Percentiles rank a stretch among this genome's conserved stretches.
These are phyloP conservation scores for Teunomyces barrocoloradensis DNA, from an alignment of 805 yeast genomes.

Conservation along the genomic window DNA sequence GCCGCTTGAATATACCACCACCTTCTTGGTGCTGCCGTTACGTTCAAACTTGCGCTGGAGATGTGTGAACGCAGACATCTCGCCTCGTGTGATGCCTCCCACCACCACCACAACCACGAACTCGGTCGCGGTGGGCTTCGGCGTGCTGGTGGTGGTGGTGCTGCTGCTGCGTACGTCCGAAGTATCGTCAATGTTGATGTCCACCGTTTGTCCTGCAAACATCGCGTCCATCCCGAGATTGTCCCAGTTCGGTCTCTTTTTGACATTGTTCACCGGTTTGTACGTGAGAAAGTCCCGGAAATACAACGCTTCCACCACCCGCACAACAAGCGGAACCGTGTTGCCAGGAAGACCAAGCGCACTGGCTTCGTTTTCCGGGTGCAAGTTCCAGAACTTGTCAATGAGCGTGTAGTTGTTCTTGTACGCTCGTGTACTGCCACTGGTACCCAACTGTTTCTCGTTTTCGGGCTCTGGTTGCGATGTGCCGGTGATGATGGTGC, in stretches of 20 bases:
- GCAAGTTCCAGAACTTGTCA: conserved; percentile 45
- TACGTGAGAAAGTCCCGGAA: conserved; percentile 49
- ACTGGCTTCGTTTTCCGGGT: conserved; percentile 37
- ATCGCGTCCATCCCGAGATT: conserved; percentile 38
- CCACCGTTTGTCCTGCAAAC: conserved; percentile 41
- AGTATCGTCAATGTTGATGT: conserved; percentile 31
- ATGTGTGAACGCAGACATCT: conserved; percentile 66
- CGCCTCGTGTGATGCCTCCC: conserved; percentile 89
- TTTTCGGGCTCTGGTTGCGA: conserved; percentile 12
- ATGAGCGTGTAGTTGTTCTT: conserved; percentile 36
- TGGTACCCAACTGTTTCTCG: conserved; percentile 27
- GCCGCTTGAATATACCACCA: conserved; percentile 43
- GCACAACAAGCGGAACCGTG: conserved; percentile 65
- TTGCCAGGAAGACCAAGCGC: conserved; percentile 76
- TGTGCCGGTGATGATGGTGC: conserved; percentile 1
- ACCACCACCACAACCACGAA: conserved; percentile 53
- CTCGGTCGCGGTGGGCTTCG: conserved; percentile 10
- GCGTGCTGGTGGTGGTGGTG: not conserved
- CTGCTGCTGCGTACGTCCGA: conserved; percentile 12
- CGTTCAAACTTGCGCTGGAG: conserved; percentile 47
- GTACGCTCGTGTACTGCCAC: conserved; percentile 25
- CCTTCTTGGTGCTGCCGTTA: conserved; percentile 26
- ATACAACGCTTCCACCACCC: conserved; percentile 70
- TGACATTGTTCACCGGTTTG: conserved; percentile 35
- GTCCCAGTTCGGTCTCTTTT: conserved; percentile 45